Conservation (phyloP, 2,329 filamentous ascomycete genomes). For the Exophiala sp. region DNA sequence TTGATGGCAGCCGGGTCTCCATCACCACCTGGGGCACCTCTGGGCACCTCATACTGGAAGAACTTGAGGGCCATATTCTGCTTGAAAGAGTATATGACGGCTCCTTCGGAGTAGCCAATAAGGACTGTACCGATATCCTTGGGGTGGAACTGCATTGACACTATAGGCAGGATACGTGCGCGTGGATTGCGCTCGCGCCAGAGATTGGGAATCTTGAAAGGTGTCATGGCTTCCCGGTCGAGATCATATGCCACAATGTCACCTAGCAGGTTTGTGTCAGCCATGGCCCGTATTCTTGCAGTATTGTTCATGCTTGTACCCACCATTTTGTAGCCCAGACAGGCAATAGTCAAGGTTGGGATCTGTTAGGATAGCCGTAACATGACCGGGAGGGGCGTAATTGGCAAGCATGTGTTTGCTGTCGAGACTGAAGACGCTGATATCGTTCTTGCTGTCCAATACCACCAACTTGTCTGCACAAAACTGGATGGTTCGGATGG, state of each 20-base stretch:
- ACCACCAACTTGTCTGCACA: slow-evolving; percentile 80
- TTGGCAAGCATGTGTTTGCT: slow-evolving; percentile 63
- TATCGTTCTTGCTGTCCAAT: slow-evolving; percentile 79
- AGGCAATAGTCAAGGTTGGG: slow-evolving; percentile 92
- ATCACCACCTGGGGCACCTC: slow-evolving; percentile 76
- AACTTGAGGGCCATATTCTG: slow-evolving; percentile 74
- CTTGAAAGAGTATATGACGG: slow-evolving; percentile 91
- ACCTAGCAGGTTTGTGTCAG: slow-evolving; percentile 41
- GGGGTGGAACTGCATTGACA: slow-evolving; percentile 81
- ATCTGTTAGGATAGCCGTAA: slow-evolving; percentile 73
- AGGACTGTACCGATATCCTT: slow-evolving; percentile 87
- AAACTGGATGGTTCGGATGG: slow-evolving; percentile 76
- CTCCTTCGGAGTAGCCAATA: slow-evolving; percentile 85
- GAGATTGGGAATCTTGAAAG: slow-evolving; percentile 80
- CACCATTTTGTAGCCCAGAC: slow-evolving; percentile 70
- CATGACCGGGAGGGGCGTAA: slow-evolving; percentile 72
- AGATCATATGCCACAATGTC: slow-evolving; percentile 92
- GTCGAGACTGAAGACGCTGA: slow-evolving; percentile 78
- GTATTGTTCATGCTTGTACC: slow-evolving; percentile 16
- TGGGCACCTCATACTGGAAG: slow-evolving; percentile 77
- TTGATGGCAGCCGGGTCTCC: slow-evolving; percentile 57
- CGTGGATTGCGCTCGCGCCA: slow-evolving; percentile 73
- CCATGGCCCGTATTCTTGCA: neutral
- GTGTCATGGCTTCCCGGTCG: slow-evolving; percentile 71
- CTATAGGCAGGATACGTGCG: slow-evolving; percentile 61